These are phyloP conservation scores for Lupinus albus DNA, from an alignment of 306 rosid species.

Conservation along the genomic window DNA sequence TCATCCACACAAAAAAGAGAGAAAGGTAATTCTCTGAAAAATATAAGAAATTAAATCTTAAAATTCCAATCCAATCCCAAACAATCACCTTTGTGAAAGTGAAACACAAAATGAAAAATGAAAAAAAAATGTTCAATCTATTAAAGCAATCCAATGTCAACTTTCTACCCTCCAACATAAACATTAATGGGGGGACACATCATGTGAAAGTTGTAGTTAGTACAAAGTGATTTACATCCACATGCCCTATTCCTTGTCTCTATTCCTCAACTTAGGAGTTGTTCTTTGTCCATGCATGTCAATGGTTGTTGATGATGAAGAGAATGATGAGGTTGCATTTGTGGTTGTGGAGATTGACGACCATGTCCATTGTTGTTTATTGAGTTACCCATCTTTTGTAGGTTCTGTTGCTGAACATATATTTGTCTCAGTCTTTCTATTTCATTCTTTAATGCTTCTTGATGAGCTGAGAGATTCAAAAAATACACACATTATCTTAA, in stretches of 20 bases:
- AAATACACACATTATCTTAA: slow-evolving; percentile 22
- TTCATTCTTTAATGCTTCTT: slow-evolving; percentile 88
- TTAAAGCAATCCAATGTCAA: slow-evolving; percentile 52
- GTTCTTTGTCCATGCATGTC: slow-evolving; percentile 46
- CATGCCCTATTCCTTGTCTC: slow-evolving; percentile 6
- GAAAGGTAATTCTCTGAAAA: slow-evolving; percentile 42
- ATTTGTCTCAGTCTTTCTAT: slow-evolving; percentile 89
- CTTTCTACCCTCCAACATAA: slow-evolving; percentile 39
- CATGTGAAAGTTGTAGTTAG: slow-evolving; percentile 64
- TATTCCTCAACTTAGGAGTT: slow-evolving; percentile 46
- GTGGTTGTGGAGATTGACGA: slow-evolving; percentile 34
- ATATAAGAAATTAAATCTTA: slow-evolving; percentile 24
- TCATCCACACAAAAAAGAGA: slow-evolving; percentile 28
- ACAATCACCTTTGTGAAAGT: slow-evolving; percentile 35
- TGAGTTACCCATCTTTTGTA: slow-evolving; percentile 56
- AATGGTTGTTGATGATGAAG: slow-evolving; percentile 35
- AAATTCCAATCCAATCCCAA: slow-evolving; percentile 49
- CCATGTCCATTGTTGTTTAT: slow-evolving; percentile 42
- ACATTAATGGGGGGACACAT: slow-evolving; percentile 53
- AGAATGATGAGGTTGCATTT: slow-evolving; percentile 8
- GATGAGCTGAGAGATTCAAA: slow-evolving; percentile 65
- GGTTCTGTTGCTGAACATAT: slow-evolving; percentile 79
- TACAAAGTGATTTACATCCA: slow-evolving; percentile 34
- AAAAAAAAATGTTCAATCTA: slow-evolving; percentile 35
- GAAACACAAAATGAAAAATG: neutral